A percentile compares a stretch with the other conserved stretches of the same genome.
phyloP scores from a whole-genome alignment of 345 rosid genomes.

The Citrus glauca region DNA sequence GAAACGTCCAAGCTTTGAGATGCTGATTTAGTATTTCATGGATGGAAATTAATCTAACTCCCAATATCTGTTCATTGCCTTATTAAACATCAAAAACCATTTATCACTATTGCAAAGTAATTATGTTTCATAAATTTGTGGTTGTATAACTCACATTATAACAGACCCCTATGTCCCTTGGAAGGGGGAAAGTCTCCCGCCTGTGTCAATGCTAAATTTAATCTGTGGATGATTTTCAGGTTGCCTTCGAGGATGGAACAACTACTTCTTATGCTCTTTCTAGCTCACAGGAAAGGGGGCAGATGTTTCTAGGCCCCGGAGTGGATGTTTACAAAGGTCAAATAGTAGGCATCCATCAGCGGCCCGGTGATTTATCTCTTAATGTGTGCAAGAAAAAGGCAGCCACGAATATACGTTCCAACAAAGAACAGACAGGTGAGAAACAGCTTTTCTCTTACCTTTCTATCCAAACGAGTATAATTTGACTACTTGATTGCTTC shows the following conservation, averaged over 20 bases:
- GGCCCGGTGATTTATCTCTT: constrained; percentile 81
- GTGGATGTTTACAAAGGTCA: constrained; percentile 86
- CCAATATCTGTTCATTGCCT: neutral
- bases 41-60: neutral
- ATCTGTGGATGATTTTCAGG: constrained; percentile 45
- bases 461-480: neutral
- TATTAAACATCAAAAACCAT: neutral
- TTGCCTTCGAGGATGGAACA: constrained; percentile 90
- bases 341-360: constrained; percentile 90
- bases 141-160: neutral
- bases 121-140: neutral
- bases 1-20: neutral
- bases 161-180: neutral
- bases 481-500: neutral
- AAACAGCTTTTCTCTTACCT: neutral
- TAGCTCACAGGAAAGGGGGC: constrained; percentile 91
- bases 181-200: neutral
- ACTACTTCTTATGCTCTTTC: constrained; percentile 82
- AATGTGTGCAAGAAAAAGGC: constrained; percentile 96
- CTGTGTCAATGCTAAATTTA: neutral
- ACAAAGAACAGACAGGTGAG: constrained; percentile 82
- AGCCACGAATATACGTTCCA: constrained; percentile 88
- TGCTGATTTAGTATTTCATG: neutral
- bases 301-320: constrained; percentile 87
- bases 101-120: neutral